phyloP scores from a whole-genome alignment of 2,329 filamentous ascomycete species.

The Pseudophaeomoniella oleicola region DNA sequence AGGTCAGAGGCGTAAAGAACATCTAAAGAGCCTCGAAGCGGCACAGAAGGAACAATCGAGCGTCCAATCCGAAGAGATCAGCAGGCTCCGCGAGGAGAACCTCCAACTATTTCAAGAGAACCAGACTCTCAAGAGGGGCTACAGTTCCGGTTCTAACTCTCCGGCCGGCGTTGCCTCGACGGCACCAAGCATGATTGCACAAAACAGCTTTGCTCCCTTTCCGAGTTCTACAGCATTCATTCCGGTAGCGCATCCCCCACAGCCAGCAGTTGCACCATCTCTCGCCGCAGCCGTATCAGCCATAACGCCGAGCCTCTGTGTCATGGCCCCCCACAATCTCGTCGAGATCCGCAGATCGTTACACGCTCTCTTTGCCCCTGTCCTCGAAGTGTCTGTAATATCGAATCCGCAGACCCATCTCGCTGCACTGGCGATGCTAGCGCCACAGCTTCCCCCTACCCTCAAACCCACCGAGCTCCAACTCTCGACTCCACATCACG shows the following conservation, averaged over 20 bases:
- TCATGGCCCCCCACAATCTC: conserved; percentile 21
- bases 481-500: conserved; percentile 24
- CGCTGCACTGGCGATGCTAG: conserved; percentile 14
- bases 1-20: conserved; percentile 30
- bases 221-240: conserved; percentile 5
- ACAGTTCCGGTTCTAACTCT: conserved; percentile 18
- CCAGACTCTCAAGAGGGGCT: conserved; percentile 20
- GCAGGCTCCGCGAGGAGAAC: conserved; percentile 24
- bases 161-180: conserved; percentile 7
- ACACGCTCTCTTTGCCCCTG: conserved; percentile 19
- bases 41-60: conserved; percentile 24
- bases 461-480: conserved; percentile 25
- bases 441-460: conserved; percentile 17
- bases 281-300: conserved; percentile 4
- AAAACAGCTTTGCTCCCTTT: conserved; percentile 2
- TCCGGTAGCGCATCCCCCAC: conserved; percentile 1
- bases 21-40: conserved; percentile 27
- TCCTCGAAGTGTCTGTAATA: conserved; percentile 20
- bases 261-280: conserved; percentile 7
- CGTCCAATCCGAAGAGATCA: conserved; percentile 25
- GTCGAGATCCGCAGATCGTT: conserved; percentile 19
- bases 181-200: neutral
- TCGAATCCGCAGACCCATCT: conserved; percentile 21
- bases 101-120: conserved; percentile 25
- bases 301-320: conserved; percentile 8